Evolutionary conservation across 1,284 basidiomycete genomes (phyloP), one percentile per base, ranked within the genome.

Genomic region (Afroboletus lepidellus): DNA sequence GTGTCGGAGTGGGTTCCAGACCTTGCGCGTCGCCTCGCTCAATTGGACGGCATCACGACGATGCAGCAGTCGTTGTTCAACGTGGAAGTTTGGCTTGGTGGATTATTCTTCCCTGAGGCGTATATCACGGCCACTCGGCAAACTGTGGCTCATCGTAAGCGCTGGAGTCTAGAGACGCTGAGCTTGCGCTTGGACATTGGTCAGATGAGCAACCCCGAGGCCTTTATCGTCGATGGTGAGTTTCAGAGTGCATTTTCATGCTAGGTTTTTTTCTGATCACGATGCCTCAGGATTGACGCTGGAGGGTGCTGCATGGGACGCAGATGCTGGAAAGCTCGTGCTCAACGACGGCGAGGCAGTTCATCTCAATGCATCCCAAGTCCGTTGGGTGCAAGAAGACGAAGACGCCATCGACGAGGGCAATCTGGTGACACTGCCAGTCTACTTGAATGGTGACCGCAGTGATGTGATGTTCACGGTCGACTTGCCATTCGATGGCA

Each of bases 71-170:
- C 80, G 60, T 72, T 90, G 53, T 81, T 76, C 57, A 77, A 90
- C 56, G 77, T 94, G 32, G 87, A 90, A 67, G 87, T 92, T 34
- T 93, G 91, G 89, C 79, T 97, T 13, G 94, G 94, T 30, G 91
- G 92, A 0, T 70, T 98, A 48, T 97, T 98, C 81, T 94, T 92
- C 79, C 95, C 95, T 1, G 92, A 95, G 65, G 94, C 93, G 3
- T 97, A 94, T 69, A 81, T 98, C 62, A 97, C 94, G 1, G 94
- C 94, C 1, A 95, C 93, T 2, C 81, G 94, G 48, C 95, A 98
- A 71, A 85, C 90, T 16, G 88, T 94, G 8, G 94, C 94, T 2
- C 94, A 97, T 68, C 80, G 85, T 51, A 93, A 90, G 72, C 84
- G 85, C 57, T 92, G 90, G 86, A 94, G 92, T 69, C 74, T 98